These are phyloP conservation scores for Trichoderma hamatum DNA, from an alignment of 2,329 filamentous ascomycete species.

Conservation along the genomic window DNA sequence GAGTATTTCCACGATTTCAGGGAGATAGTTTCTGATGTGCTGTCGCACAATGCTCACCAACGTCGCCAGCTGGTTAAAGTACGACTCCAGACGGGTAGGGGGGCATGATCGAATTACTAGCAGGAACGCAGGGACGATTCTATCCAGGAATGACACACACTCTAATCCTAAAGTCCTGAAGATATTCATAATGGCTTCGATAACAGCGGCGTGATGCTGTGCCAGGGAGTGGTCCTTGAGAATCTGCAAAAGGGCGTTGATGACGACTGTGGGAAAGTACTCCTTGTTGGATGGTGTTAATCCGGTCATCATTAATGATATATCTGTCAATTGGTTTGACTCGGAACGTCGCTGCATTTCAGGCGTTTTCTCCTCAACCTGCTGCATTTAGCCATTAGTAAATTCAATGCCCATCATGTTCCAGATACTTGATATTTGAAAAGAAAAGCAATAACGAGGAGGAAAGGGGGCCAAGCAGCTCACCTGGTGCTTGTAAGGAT, in stretches of 20 bases:
- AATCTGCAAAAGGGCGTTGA: constrained; percentile 91
- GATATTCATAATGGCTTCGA: constrained; percentile 98
- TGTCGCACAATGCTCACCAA: constrained; percentile 94
- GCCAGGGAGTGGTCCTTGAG: constrained; percentile 87
- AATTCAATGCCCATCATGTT: neutral
- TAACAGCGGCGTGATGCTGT: constrained; percentile 89
- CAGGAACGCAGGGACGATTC: constrained; percentile 93
- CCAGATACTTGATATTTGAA: neutral
- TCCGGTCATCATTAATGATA: constrained; percentile 97
- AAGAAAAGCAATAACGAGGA: neutral
- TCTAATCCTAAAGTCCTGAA: constrained; percentile 95
- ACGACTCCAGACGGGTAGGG: constrained; percentile 80
- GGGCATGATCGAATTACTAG: constrained; percentile 83
- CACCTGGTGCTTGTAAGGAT: constrained; percentile 91
- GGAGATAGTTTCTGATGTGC: constrained; percentile 89
- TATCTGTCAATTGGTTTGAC: constrained; percentile 76
- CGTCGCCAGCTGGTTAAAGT: constrained; percentile 94
- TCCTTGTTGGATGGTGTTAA: constrained; percentile 96
- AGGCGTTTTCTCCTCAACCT: constrained; percentile 86
- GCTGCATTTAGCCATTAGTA: constrained; percentile 40
- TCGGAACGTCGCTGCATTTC: constrained; percentile 73
- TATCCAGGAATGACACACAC: constrained; percentile 90
- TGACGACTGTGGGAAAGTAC: constrained; percentile 97
- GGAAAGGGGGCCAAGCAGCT: constrained; percentile 1
- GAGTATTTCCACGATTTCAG: constrained; percentile 81